Percentiles rank a stretch among this genome's conserved stretches.
Conservation (phyloP, 2,329 filamentous ascomycete genomes). For the Pseudodiploospora longispora region DNA sequence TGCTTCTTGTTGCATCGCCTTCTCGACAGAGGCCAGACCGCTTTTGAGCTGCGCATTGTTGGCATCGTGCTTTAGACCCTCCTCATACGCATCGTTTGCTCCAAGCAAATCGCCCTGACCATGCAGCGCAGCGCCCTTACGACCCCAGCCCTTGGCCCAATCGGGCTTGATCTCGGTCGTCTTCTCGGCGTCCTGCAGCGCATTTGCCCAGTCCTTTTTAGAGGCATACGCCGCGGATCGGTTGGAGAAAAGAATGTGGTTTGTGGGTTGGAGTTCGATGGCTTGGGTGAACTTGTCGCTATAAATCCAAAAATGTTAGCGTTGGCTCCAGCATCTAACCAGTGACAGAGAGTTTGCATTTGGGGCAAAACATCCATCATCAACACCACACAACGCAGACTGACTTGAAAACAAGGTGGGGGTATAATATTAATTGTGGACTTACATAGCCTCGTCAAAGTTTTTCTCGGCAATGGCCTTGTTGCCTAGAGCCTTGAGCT, state of each 20-base stretch:
- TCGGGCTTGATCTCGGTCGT: slow-evolving; percentile 92
- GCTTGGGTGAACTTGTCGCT: slow-evolving; percentile 94
- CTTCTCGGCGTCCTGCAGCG: slow-evolving; percentile 84
- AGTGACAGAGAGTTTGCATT: no score
- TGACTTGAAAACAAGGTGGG: neutral
- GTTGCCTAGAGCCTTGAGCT: slow-evolving; percentile 96
- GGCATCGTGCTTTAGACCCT: slow-evolving; percentile 88
- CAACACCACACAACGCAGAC: neutral
- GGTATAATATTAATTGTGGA: slow-evolving; percentile 16
- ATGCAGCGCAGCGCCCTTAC: slow-evolving; percentile 86
- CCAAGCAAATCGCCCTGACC: slow-evolving; percentile 78
- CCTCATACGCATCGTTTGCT: slow-evolving; percentile 83
- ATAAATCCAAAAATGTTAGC: neutral
- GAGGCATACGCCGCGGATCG: slow-evolving; percentile 83
- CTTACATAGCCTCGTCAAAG: slow-evolving; percentile 90
- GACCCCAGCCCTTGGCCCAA: slow-evolving; percentile 94
- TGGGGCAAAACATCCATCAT: no score
- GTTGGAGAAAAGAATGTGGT: slow-evolving; percentile 98
- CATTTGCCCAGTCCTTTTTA: slow-evolving; percentile 77
- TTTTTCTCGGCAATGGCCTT: slow-evolving; percentile 98
- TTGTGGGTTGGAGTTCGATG: slow-evolving; percentile 76
- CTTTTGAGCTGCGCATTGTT: slow-evolving; percentile 89
- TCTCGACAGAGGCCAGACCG: slow-evolving; percentile 75
- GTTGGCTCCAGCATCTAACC: no score
- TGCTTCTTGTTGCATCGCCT: slow-evolving; percentile 64